These are phyloP conservation scores for Eimeria necatrix DNA, from an alignment of 169 alveolate species.

Conservation along the genomic window DNA sequence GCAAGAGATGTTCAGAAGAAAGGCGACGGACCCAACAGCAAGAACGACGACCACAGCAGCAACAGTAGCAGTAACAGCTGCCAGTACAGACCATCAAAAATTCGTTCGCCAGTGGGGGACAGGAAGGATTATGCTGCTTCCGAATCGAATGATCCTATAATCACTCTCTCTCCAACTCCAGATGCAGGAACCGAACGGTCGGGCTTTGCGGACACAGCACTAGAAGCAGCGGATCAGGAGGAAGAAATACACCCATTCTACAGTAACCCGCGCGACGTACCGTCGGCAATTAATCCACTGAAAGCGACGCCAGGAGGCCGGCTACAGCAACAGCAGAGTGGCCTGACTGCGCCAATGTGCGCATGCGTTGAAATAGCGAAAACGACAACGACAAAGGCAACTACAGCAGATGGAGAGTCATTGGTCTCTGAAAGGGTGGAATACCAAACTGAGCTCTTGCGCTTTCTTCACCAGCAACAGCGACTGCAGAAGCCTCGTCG, in stretches of 20 bases:
- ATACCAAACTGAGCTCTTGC: constrained; percentile 41
- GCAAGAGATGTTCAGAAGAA: not conserved
- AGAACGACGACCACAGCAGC: not conserved
- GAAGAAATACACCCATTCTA: constrained; percentile 61
- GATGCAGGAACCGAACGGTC: not conserved
- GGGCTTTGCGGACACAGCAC: not conserved
- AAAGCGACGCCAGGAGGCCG: constrained; percentile 69
- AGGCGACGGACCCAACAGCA: not conserved
- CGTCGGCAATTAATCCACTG: constrained; percentile 51
- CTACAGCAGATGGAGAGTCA: not conserved
- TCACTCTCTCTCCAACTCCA: constrained; percentile 43
- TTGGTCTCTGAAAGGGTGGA: not conserved
- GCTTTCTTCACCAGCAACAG: constrained; percentile 62
- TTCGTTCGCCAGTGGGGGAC: not conserved
- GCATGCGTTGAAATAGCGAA: not conserved
- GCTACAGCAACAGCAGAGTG: constrained; percentile 2
- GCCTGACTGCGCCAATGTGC: constrained; percentile 53
- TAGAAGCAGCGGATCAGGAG: not conserved
- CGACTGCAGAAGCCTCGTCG: not conserved
- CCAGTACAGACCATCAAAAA: not conserved
- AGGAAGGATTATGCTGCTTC: not conserved
- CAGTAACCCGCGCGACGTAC: constrained; percentile 74
- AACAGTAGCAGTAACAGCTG: not conserved
- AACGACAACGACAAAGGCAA: not conserved
- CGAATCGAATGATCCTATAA: constrained; percentile 11